These are phyloP conservation scores for Oryza coarctata DNA, from an alignment of 176 grass and related monocot genomes.

Conservation along the genomic window DNA sequence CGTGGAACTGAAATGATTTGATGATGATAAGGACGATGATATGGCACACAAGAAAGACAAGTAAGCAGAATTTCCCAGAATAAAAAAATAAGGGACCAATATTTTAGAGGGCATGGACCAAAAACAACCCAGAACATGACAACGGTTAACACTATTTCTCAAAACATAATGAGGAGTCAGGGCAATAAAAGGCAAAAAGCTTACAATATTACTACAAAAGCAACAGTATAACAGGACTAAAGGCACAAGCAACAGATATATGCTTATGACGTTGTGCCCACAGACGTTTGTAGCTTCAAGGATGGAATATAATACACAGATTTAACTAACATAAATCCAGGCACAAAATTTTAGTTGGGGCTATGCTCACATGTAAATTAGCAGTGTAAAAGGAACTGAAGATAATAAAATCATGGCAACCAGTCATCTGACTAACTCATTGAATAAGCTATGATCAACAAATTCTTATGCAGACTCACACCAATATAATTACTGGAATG, in stretches of 20 bases:
- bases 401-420: neutral
- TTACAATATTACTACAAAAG: conserved; percentile 13
- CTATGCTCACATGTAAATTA: neutral
- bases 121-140: neutral
- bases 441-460: neutral
- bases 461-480: neutral
- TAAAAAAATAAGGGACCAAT: neutral
- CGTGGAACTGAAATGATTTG: too few species aligned
- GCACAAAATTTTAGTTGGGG: neutral
- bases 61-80: neutral
- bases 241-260: conserved; percentile 19
- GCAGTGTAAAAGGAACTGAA: neutral
- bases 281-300: neutral
- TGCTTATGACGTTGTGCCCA: neutral
- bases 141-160: neutral
- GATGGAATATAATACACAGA: neutral
- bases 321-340: neutral
- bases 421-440: neutral
- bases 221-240: neutral
- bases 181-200: conserved; percentile 13
- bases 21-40: too few species aligned
- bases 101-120: conserved; percentile 11
- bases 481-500: neutral
- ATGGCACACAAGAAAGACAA: neutral
- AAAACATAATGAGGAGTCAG: neutral